Percentiles rank a stretch among this genome's conserved stretches.
These are phyloP conservation scores for Globisporangium iwayamae DNA, from an alignment of 352 stramenopile species.

Conservation along the genomic window DNA sequence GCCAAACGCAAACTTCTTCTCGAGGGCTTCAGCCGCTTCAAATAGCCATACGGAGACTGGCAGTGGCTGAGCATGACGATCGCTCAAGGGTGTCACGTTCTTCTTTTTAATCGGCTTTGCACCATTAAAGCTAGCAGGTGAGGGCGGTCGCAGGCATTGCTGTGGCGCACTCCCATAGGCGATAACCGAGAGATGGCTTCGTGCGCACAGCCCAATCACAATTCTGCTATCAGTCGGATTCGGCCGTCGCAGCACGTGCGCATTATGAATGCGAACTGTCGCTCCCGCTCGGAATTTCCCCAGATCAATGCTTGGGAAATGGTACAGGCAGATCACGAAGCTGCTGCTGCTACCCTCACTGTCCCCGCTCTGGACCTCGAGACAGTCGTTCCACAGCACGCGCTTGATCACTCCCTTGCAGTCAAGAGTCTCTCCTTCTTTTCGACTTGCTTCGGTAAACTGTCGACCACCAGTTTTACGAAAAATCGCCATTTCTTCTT, in stretches of 20 bases:
- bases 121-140: neutral
- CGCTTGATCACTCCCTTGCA: conserved; percentile 31
- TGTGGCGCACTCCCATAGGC: neutral
- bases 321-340: conserved; percentile 36
- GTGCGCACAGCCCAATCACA: conserved; percentile 36
- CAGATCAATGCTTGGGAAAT: conserved; percentile 31
- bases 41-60: conserved; percentile 10
- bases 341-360: neutral
- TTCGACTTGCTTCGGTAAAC: conserved; percentile 9
- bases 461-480: neutral
- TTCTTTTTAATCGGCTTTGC: conserved; percentile 1
- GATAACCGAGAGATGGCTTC: conserved; percentile 29
- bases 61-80: conserved; percentile 4
- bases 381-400: conserved; percentile 41
- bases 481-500: neutral
- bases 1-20: conserved; percentile 14
- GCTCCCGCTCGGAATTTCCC: conserved; percentile 26
- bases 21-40: conserved; percentile 12
- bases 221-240: conserved; percentile 23
- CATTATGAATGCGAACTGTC: conserved; percentile 19
- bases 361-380: conserved; percentile 27
- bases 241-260: conserved; percentile 33
- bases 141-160: neutral
- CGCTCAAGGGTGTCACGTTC: conserved; percentile 5
- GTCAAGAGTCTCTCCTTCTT: conserved; percentile 14